Conservation (phyloP, 768 basidiomycete species). For the Sporobolomyces phaffii region DNA sequence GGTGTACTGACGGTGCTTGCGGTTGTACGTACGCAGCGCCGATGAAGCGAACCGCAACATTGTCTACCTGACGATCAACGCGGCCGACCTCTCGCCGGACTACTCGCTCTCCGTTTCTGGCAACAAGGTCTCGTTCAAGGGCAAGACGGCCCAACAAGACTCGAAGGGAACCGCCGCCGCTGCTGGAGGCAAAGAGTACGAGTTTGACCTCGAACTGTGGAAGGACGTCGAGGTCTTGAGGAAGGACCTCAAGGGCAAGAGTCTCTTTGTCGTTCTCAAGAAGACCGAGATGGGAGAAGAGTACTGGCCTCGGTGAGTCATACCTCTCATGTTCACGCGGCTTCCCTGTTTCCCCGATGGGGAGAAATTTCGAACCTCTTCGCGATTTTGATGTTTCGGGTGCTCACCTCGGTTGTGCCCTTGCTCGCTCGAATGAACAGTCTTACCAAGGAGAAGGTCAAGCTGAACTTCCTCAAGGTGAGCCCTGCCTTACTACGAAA, state of each 20-base stretch:
- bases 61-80: conserved; percentile 34
- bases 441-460: conserved; percentile 79
- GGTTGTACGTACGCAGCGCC: conserved; percentile 35
- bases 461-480: conserved; percentile 67
- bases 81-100: conserved; percentile 31
- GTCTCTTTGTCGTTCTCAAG: conserved; percentile 62
- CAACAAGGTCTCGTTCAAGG: conserved; percentile 47
- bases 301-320: conserved; percentile 64
- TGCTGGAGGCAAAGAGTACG: conserved; percentile 60
- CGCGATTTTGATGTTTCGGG: too few relatives aligned
- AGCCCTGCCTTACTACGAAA: background rate
- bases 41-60: conserved; percentile 45
- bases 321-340: background rate
- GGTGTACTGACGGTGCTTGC: too few relatives aligned
- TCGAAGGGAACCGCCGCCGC: conserved; percentile 44
- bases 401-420: too few relatives aligned
- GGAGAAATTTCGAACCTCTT: too few relatives aligned
- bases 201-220: conserved; percentile 69
- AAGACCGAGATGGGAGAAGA: conserved; percentile 72
- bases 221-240: conserved; percentile 63
- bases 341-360: too few relatives aligned
- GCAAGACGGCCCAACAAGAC: conserved; percentile 42
- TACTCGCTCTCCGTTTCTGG: conserved; percentile 39
- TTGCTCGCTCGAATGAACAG: too few relatives aligned
- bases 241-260: conserved; percentile 61